Evolutionary conservation across 805 yeast genomes (phyloP).

Genomic region (Pichia cabralensis): DNA sequence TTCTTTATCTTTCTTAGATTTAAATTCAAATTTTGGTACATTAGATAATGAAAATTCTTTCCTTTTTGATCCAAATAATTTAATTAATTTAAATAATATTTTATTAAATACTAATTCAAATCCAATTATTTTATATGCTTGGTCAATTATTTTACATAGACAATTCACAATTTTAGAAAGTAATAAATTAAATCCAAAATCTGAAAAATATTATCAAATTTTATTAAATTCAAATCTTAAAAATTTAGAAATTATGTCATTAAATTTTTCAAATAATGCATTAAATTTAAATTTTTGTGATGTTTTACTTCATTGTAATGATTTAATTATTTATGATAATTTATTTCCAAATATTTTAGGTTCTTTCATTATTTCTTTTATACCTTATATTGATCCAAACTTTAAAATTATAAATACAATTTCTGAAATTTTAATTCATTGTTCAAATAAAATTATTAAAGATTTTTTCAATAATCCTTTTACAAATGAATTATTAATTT

Average conservation of each 20-base stretch:
- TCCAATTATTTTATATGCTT: constrained; percentile 47
- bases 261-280: constrained; percentile 31
- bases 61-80: constrained; percentile 31
- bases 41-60: constrained; percentile 30
- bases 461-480: constrained; percentile 37
- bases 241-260: constrained; percentile 19
- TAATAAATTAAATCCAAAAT: constrained; percentile 13
- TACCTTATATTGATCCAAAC: constrained; percentile 41
- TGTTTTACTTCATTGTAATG: constrained; percentile 32
- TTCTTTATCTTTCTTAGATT: constrained; percentile 45
- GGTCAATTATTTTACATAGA: constrained; percentile 54
- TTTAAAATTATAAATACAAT: constrained; percentile 35
- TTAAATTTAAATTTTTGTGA: constrained; percentile 34
- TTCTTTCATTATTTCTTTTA: constrained; percentile 32
- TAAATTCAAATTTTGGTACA: constrained; percentile 39
- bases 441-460: constrained; percentile 36
- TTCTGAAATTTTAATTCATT: constrained; percentile 30
- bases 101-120: constrained; percentile 27
- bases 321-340: constrained; percentile 37
- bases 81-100: constrained; percentile 18
- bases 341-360: constrained; percentile 42
- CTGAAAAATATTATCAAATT: constrained; percentile 7
- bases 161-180: constrained; percentile 34
- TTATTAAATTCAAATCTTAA: constrained; percentile 9
- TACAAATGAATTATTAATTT: constrained; percentile 33